phyloP scores from a whole-genome alignment of 1,284 basidiomycete genomes.

The Fomitopsis schrenkii region DNA sequence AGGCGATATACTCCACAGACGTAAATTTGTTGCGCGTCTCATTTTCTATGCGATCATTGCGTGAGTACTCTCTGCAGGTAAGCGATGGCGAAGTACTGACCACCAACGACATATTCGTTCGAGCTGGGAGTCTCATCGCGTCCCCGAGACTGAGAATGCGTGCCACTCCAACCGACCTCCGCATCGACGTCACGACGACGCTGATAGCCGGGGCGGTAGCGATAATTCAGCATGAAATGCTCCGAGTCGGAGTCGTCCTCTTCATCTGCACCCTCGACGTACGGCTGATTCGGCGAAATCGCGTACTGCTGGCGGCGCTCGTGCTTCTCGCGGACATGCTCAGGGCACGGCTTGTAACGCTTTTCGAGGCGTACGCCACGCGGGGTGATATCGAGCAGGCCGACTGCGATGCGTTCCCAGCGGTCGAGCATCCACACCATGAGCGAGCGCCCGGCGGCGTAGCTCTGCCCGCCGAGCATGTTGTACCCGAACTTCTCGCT shows the following conservation, averaged over 20 bases:
- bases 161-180: no score
- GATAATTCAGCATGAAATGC: no score
- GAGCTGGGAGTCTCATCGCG: no score
- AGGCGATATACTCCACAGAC: no score
- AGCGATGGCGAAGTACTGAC: no score
- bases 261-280: background rate
- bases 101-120: no score
- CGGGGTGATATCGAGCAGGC: conserved; percentile 16
- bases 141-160: no score
- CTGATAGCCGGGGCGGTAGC: no score
- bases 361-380: background rate
- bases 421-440: conserved; percentile 29
- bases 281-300: background rate
- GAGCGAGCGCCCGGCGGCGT: conserved; percentile 16
- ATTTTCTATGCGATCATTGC: no score
- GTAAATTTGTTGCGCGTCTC: no score
- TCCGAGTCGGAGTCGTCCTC: background rate
- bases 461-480: conserved; percentile 23
- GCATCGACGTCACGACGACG: no score
- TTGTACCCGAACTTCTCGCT: conserved; percentile 27
- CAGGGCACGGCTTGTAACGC: background rate
- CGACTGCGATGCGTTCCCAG: conserved; percentile 27
- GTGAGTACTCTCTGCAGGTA: no score
- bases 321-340: background rate
- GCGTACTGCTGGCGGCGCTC: background rate